Base-by-base conservation (phyloP, 768 basidiomycete species). In the Kwoniella europaea region DNA sequence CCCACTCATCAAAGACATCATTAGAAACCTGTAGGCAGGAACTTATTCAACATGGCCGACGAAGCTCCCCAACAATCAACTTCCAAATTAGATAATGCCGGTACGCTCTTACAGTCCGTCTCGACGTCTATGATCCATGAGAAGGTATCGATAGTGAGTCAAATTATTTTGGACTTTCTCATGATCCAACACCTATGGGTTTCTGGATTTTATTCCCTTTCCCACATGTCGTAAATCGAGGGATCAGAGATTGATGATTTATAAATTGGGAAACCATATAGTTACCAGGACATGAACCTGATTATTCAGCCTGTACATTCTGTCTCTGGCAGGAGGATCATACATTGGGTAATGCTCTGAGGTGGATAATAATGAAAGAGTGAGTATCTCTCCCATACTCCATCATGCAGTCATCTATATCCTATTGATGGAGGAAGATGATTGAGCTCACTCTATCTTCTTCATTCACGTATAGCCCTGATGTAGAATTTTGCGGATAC, bases 311-410 rank as follows among this genome's bases (percentile, higher is more conserved):
- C 6, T 94, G 92, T 6, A 98, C 96, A 1, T 99, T 90, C 85
- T 92, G 92, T 81, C 91, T 98, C 57, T 87, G 90, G 80, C 91
- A 98, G 79, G 97, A 99, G 85, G 91, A 93, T 1, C 96, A 99
- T 84, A 98, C 96, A 0, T 89, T 98, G 29, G 97, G 97, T 5
- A 99, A 99, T 76, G 88, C 93, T 0, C 86, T 98, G 50, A 86
- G 96, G 44, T 99, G 94, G 94, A 98, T 98, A 91, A 82, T 98
- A 69, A 98, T 98, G 96, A 97, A 98, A 86, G 96, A 99, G 97
- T 98, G 76, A 66, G 90, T 78, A 12, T 4, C 6, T 35, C 35
- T 35, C 35, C 7, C 5, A 35, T 35, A 35, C 35, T 35, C 35
- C 35, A 35, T 35, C 35, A 35, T 35, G 35, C 35, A 35, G 5